Evolutionary conservation across 2,329 filamentous ascomycete species (phyloP).

Genomic region (Aspergillus eucalypticola): DNA sequence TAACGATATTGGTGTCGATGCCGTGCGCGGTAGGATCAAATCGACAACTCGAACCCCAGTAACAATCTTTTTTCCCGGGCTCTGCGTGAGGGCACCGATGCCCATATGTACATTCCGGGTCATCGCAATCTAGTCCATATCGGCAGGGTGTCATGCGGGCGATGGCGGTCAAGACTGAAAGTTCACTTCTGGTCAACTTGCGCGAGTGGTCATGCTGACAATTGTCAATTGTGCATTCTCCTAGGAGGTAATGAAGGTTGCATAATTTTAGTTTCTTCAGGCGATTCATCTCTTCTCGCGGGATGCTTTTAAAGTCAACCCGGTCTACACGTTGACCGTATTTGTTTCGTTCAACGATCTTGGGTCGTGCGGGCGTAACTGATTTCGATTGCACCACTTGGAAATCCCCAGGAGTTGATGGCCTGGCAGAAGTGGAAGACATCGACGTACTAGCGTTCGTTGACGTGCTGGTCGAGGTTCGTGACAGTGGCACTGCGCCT

Average conservation of each 20-base stretch:
- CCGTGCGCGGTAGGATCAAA: constrained; percentile 60
- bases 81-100: constrained; percentile 61
- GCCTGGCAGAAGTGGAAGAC: constrained; percentile 39
- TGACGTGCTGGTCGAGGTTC: constrained; percentile 42
- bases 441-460: constrained; percentile 37
- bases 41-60: constrained; percentile 59
- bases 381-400: constrained; percentile 42
- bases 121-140: constrained; percentile 59
- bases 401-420: constrained; percentile 41
- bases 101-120: constrained; percentile 63
- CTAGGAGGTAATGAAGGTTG: constrained; percentile 61
- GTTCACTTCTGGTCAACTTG: constrained; percentile 55
- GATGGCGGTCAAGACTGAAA: constrained; percentile 57
- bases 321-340: constrained; percentile 61
- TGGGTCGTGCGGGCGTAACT: constrained; percentile 28
- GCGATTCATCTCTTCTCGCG: constrained; percentile 57
- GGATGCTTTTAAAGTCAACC: constrained; percentile 52
- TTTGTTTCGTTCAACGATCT: constrained; percentile 57
- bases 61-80: constrained; percentile 56
- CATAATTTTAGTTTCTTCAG: constrained; percentile 65
- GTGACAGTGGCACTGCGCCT: constrained; percentile 32
- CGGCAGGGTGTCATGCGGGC: constrained; percentile 65
- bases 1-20: constrained; percentile 59
- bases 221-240: constrained; percentile 57
- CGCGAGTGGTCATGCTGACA: constrained; percentile 58